A percentile compares a stretch with the other conserved stretches of the same genome.
These are phyloP conservation scores for Ampelocalamus luodianensis DNA, from an alignment of 176 grass and related monocot genomes.

Conservation along the genomic window DNA sequence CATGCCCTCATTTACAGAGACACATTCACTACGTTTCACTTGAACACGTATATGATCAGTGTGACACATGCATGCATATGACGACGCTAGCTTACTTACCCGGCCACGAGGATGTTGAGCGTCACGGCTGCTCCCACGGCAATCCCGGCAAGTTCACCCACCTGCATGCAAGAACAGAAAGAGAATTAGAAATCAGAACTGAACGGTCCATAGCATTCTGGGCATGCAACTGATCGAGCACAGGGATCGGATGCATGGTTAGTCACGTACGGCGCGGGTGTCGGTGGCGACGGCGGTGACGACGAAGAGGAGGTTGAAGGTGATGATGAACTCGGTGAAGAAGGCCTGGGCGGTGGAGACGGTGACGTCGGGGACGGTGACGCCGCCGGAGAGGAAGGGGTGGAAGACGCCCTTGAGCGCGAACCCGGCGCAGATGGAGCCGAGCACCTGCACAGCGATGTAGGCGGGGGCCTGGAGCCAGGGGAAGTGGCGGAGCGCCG, in stretches of 20 bases:
- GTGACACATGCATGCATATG: not conserved
- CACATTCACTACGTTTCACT: not conserved
- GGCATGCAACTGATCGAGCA: not conserved
- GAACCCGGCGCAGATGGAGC: constrained; percentile 84
- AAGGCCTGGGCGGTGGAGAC: constrained; percentile 87
- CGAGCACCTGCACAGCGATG: constrained; percentile 77
- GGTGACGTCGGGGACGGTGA: constrained; percentile 78
- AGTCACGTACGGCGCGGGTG: constrained; percentile 61
- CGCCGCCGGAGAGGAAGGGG: constrained; percentile 93
- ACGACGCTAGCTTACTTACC: constrained; percentile 39
- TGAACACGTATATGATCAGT: not conserved
- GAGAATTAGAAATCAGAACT: not conserved
- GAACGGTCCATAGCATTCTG: not conserved
- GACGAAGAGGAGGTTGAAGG: constrained; percentile 98
- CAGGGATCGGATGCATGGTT: not conserved
- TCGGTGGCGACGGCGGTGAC: constrained; percentile 98
- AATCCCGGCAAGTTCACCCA: constrained; percentile 87
- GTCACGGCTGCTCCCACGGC: constrained; percentile 81
- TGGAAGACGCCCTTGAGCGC: constrained; percentile 97
- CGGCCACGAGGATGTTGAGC: constrained; percentile 93
- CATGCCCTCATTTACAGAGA: not conserved
- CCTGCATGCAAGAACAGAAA: constrained; percentile 32
- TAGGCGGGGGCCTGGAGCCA: constrained; percentile 92
- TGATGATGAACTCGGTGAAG: constrained; percentile 97
- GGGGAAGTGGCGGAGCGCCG: constrained; percentile 88